Conservation (phyloP, 371 early-diverging fungal genomes). For the Rhizopus delemar region DNA sequence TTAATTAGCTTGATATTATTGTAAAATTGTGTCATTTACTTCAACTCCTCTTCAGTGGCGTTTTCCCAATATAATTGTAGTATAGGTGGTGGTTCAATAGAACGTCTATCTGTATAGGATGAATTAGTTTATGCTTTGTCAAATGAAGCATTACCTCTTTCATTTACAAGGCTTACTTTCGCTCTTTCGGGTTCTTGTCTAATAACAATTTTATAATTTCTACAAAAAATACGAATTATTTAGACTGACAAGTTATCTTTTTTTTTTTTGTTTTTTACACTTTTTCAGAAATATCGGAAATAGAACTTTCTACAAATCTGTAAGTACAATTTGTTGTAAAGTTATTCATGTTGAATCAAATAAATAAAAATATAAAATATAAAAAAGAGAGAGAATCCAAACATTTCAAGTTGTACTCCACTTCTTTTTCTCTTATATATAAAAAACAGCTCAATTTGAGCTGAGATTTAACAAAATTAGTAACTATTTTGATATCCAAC, state of each 20-base stretch:
- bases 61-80: slow-evolving; percentile 41
- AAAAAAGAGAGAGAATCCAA: slow-evolving; percentile 9
- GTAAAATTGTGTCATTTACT: slow-evolving; percentile 25
- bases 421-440: slow-evolving; percentile 2
- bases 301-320: slow-evolving; percentile 45
- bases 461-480: slow-evolving; percentile 7
- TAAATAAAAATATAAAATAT: slow-evolving; percentile 6
- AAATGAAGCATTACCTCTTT: slow-evolving; percentile 38
- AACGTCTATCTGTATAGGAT: slow-evolving; percentile 33
- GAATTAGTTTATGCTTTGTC: neutral
- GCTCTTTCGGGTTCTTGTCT: slow-evolving; percentile 30
- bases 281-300: slow-evolving; percentile 32
- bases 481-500: neutral
- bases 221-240: neutral
- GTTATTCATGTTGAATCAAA: slow-evolving; percentile 5
- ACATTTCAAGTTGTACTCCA: neutral
- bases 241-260: neutral
- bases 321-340: slow-evolving; percentile 37
- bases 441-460: neutral
- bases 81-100: slow-evolving; percentile 54
- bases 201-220: slow-evolving; percentile 8
- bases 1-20: neutral
- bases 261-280: slow-evolving; percentile 26
- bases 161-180: slow-evolving; percentile 24
- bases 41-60: slow-evolving; percentile 35